These are phyloP conservation scores for Rosa multiflora DNA, from an alignment of 306 rosid species.

Conservation along the genomic window DNA sequence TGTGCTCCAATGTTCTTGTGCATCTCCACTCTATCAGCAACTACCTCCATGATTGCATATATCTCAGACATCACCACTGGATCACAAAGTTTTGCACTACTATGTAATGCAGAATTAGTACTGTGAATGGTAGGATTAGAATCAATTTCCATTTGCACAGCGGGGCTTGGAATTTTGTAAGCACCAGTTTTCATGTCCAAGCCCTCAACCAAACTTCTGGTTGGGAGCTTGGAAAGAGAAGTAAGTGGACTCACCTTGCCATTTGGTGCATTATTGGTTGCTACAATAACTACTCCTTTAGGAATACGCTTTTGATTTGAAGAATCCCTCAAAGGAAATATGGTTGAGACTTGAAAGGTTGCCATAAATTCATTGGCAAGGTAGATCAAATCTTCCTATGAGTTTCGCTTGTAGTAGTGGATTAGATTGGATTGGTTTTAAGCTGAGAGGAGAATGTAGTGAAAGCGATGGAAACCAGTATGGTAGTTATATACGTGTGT, in stretches of 20 bases:
- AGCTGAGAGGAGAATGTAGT: neutral
- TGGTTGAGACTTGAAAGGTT: constrained; percentile 27
- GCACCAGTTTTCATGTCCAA: constrained; percentile 30
- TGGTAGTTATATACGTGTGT: neutral
- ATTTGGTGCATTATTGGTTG: constrained; percentile 33
- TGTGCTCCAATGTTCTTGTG: constrained; percentile 69
- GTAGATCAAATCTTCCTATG: neutral
- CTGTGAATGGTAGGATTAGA: constrained; percentile 3
- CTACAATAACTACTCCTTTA: constrained; percentile 20
- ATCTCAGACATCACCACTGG: constrained; percentile 36
- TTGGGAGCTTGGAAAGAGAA: constrained; percentile 32
- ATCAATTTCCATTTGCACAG: constrained; percentile 14
- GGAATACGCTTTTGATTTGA: constrained; percentile 16
- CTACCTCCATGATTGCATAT: constrained; percentile 52
- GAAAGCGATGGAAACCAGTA: neutral
- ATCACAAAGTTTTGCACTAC: neutral
- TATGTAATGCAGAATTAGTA: neutral
- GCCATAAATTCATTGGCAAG: constrained; percentile 35
- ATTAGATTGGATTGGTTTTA: neutral
- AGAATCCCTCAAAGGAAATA: constrained; percentile 15
- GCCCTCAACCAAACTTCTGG: constrained; percentile 34
- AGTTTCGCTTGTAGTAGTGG: neutral
- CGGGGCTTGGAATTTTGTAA: constrained; percentile 7
- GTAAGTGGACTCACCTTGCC: constrained; percentile 22
- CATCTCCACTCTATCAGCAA: constrained; percentile 73